These are phyloP conservation scores for Trichoderma lentiforme DNA, from an alignment of 2,329 filamentous ascomycete species.

Conservation along the genomic window DNA sequence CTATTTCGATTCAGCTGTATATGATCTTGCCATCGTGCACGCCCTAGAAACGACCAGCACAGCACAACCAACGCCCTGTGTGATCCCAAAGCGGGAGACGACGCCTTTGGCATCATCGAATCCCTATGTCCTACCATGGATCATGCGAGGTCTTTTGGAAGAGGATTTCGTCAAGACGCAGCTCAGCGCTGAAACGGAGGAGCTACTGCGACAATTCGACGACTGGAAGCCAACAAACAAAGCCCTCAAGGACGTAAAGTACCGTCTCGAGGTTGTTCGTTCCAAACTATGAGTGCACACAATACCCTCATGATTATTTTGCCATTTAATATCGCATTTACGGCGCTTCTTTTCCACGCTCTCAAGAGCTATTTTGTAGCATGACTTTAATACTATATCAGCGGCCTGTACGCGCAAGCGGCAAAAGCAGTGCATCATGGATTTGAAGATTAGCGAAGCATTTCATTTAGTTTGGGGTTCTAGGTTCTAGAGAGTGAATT, in stretches of 20 bases:
- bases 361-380: background rate
- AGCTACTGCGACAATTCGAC: constrained; percentile 84
- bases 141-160: constrained; percentile 88
- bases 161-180: constrained; percentile 87
- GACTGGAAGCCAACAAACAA: constrained; percentile 90
- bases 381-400: background rate
- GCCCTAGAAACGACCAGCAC: constrained; percentile 67
- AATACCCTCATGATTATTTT: background rate
- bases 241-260: constrained; percentile 92
- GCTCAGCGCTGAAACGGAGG: constrained; percentile 69
- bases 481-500: background rate
- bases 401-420: background rate
- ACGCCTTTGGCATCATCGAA: constrained; percentile 56
- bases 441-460: constrained; percentile 7
- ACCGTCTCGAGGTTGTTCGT: constrained; percentile 83
- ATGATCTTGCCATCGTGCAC: constrained; percentile 72
- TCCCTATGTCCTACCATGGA: constrained; percentile 90
- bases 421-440: background rate
- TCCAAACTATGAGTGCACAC: constrained; percentile 65
- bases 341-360: background rate
- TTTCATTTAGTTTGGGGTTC: background rate
- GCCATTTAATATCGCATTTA: background rate
- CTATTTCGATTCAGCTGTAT: constrained; percentile 85
- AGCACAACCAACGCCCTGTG: constrained; percentile 26
- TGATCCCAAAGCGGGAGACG: constrained; percentile 24